Conservation (phyloP, 2,329 filamentous ascomycete genomes). For the Fusarium sp. region DNA sequence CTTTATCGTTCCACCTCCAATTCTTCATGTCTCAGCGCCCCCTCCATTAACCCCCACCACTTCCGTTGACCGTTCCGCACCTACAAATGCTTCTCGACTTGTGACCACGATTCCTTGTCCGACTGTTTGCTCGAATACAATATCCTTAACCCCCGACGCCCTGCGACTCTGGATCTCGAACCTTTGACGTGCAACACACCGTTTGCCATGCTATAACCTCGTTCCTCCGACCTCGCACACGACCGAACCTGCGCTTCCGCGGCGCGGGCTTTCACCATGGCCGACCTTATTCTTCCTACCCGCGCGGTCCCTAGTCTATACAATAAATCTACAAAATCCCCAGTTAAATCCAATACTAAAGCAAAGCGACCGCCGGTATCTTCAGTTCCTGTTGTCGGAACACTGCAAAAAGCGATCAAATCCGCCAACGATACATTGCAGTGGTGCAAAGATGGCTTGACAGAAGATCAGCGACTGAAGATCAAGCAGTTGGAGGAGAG, state of each 20-base stretch:
- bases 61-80: slow-evolving; percentile 19
- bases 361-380: slow-evolving; percentile 31
- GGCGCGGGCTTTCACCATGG: slow-evolving; percentile 34
- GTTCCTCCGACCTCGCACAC: background rate
- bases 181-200: background rate
- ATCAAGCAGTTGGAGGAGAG: slow-evolving; percentile 62
- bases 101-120: slow-evolving; percentile 24
- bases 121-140: slow-evolving; percentile 5
- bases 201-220: slow-evolving; percentile 28
- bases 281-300: slow-evolving; percentile 42
- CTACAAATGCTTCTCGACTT: slow-evolving; percentile 17
- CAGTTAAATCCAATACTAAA: slow-evolving; percentile 38
- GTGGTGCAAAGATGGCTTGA: slow-evolving; percentile 64
- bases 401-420: slow-evolving; percentile 48
- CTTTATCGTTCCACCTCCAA: background rate
- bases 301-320: slow-evolving; percentile 36
- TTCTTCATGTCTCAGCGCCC: slow-evolving; percentile 16
- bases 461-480: slow-evolving; percentile 59
- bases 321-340: slow-evolving; percentile 20
- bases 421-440: slow-evolving; percentile 54
- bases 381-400: slow-evolving; percentile 34
- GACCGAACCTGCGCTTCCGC: slow-evolving; percentile 19
- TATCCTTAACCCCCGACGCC: background rate
- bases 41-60: slow-evolving; percentile 29
- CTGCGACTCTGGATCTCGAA: background rate